phyloP scores from a whole-genome alignment of 495 filamentous ascomycete species.

The Achaetomiella virescens region DNA sequence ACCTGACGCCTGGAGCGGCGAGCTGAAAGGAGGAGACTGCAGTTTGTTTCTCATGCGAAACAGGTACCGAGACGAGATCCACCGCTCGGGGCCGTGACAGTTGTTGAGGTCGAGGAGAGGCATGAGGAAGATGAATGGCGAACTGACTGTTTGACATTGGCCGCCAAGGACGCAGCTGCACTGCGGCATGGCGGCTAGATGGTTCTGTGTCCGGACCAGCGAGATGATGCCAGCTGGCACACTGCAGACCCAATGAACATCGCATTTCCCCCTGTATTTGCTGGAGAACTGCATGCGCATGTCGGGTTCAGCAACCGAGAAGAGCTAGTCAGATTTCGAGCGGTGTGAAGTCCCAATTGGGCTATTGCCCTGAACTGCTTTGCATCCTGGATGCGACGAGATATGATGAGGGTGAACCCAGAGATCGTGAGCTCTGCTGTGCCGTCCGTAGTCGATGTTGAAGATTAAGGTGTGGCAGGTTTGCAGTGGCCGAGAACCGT shows the following conservation, averaged over 20 bases:
- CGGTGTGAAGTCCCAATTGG: constrained; percentile 12
- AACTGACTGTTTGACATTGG: constrained; percentile 17
- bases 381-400: constrained; percentile 11
- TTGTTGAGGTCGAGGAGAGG: constrained; percentile 9
- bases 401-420: background rate
- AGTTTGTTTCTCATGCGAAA: constrained; percentile 16
- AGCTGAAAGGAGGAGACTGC: constrained; percentile 9
- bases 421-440: background rate
- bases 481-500: constrained; percentile 12
- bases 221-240: constrained; percentile 46
- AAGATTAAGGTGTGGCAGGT: constrained; percentile 9
- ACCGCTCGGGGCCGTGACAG: constrained; percentile 12
- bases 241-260: constrained; percentile 31
- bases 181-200: constrained; percentile 20
- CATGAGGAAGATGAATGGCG: constrained; percentile 18
- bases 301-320: constrained; percentile 25
- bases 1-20: constrained; percentile 16
- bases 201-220: constrained; percentile 32
- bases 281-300: constrained; percentile 27
- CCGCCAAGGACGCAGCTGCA: constrained; percentile 19
- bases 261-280: constrained; percentile 22
- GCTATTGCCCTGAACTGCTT: constrained; percentile 1
- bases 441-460: background rate
- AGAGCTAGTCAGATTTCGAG: constrained; percentile 24
- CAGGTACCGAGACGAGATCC: constrained; percentile 12